Base-by-base conservation (phyloP, 257 asterid genomes). In the Fraxinus americana region DNA sequence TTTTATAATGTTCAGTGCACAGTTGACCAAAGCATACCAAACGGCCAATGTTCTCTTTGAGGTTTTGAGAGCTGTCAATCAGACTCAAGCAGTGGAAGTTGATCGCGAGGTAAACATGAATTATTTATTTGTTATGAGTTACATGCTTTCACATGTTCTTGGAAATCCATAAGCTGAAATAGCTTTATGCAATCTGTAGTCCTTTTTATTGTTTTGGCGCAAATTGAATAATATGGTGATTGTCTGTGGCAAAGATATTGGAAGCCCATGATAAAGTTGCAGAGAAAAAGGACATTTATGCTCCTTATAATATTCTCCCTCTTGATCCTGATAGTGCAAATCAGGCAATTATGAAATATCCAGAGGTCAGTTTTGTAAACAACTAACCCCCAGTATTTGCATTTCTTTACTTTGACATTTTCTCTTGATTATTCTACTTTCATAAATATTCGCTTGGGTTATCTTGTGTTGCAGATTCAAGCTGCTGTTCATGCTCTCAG, bases 31-130 rank as follows among this genome's bases (percentile, higher is more conserved):
- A 86, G 99, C 99, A 82, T 96, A 96, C 89, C 98, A 96, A 86
- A 96, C 99, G 14, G 99, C 99, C 74, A 96, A 93, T 83, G 99
- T 96, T 77, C 96, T 96, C 74, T 96, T 96, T 93, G 99, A 96
- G 88, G 99, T 96, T 85, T 86, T 96, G 88, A 96, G 89, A 91
- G 99, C 99, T 76, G 99, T 96, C 82, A 96, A 92, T 80, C 98
- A 96, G 85, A 96, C 98, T 3, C 99, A 96, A 81, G 77, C 97
- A 6, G 97, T 96, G 86, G 98, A 93, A 90, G 99, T 96, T 52
- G 99, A 96, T 78, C 98, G 99, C 34, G 99, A 96, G 97, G 99
- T 95, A 82, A 80, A 71, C 7, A 30, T 43, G n/a, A 74, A 35
- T 67, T 10, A 52, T 59, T 1, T 13, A 57, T 73, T 73, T 67